These are phyloP conservation scores for Eucalyptus polyanthemos DNA, from an alignment of 345 rosid genomes.

Conservation along the genomic window DNA sequence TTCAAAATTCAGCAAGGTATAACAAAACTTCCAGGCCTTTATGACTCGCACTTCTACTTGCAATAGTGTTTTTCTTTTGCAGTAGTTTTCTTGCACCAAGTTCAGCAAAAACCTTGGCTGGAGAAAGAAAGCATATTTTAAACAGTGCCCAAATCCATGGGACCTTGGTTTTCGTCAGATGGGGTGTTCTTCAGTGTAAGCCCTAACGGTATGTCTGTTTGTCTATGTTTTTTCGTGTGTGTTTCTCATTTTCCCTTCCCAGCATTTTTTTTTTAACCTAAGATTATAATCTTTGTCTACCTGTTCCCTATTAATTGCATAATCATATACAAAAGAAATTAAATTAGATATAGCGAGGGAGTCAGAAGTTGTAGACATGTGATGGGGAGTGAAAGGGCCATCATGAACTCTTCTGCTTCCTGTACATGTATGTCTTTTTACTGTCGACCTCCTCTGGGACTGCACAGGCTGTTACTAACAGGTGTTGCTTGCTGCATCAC, in stretches of 20 bases:
- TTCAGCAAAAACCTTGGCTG: not conserved
- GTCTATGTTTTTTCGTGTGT: not conserved
- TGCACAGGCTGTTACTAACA: not conserved
- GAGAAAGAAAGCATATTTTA: not conserved
- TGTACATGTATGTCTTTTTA: not conserved
- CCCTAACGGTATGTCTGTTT: not conserved
- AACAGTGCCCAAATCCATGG: not conserved
- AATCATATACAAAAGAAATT: not conserved
- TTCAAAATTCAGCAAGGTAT: not conserved
- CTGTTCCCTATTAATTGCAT: not conserved
- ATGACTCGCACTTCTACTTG: not conserved
- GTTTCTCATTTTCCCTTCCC: not conserved
- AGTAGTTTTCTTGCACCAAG: not conserved
- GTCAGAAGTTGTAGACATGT: not conserved
- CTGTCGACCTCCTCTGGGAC: not conserved
- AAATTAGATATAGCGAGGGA: not conserved
- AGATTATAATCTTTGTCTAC: not conserved
- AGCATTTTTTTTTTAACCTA: not conserved
- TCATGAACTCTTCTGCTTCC: not conserved
- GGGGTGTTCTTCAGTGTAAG: not conserved
- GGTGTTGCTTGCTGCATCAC: not conserved
- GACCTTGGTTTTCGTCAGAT: not conserved
- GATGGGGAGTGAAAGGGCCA: not conserved
- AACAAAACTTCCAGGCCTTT: not conserved
- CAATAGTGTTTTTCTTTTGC: not conserved